These are phyloP conservation scores for Xanthoconium stramineum DNA, from an alignment of 768 basidiomycete genomes.

Conservation along the genomic window DNA sequence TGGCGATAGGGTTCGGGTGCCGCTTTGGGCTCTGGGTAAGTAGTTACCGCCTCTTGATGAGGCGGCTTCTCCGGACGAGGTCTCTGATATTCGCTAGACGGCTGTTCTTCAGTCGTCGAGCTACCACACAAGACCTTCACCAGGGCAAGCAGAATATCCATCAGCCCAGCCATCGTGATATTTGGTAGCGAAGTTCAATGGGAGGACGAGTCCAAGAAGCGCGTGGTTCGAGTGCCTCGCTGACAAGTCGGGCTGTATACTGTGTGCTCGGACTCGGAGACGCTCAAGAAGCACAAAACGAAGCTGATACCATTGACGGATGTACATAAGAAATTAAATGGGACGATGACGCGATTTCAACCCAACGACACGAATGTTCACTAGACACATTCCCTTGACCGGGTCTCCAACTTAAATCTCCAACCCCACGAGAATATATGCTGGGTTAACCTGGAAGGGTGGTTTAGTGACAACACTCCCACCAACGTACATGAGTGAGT, in stretches of 20 bases:
- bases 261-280: too few relatives aligned
- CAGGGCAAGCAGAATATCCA: conserved; percentile 27
- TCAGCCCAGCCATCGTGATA: conserved; percentile 20
- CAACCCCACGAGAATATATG: conserved; percentile 81
- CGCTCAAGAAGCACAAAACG: background rate
- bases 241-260: too few relatives aligned
- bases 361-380: conserved; percentile 22
- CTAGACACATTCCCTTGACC: conserved; percentile 30
- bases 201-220: too few relatives aligned
- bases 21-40: conserved; percentile 1
- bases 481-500: conserved; percentile 91
- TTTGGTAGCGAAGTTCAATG: background rate
- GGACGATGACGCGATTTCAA: conserved; percentile 13
- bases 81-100: conserved; percentile 2
- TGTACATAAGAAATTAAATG: conserved; percentile 13
- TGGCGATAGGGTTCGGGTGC: conserved; percentile 4
- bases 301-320: background rate
- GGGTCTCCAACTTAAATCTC: conserved; percentile 51
- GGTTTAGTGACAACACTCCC: conserved; percentile 82
- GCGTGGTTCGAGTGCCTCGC: too few relatives aligned
- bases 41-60: background rate
- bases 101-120: conserved; percentile 13
- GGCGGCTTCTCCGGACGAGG: conserved; percentile 10
- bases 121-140: conserved; percentile 24
- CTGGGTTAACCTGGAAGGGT: conserved; percentile 69